phyloP scores from a whole-genome alignment of 495 filamentous ascomycete genomes.

The Aspergillus egyptiacus region DNA sequence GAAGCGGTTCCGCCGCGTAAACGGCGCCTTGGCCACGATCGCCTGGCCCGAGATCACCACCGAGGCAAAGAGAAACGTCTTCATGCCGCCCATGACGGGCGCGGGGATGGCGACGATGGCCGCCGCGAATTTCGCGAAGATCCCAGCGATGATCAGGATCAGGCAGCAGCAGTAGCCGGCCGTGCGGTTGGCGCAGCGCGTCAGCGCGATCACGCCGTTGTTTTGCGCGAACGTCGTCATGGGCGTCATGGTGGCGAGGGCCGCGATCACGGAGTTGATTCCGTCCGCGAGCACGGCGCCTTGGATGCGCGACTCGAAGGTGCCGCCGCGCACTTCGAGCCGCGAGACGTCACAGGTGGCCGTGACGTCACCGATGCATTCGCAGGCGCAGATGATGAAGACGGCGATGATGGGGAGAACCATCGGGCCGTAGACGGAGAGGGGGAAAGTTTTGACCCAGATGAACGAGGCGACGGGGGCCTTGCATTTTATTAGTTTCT shows the following conservation, averaged over 20 bases:
- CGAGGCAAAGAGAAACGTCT: conserved; percentile 78
- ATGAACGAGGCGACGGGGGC: conserved; percentile 74
- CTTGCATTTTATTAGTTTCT: background rate
- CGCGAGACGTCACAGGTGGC: conserved; percentile 71
- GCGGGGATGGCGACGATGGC: conserved; percentile 75
- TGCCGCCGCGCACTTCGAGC: conserved; percentile 69
- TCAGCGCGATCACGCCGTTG: conserved; percentile 88
- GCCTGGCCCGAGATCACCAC: conserved; percentile 82
- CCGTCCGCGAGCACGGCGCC: conserved; percentile 75
- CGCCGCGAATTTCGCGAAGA: conserved; percentile 89
- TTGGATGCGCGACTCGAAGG: conserved; percentile 86
- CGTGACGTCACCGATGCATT: conserved; percentile 69
- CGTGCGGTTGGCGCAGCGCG: conserved; percentile 80
- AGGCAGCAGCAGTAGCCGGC: conserved; percentile 73
- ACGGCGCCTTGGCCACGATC: conserved; percentile 71
- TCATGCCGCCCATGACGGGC: conserved; percentile 85
- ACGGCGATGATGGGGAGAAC: conserved; percentile 80
- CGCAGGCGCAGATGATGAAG: conserved; percentile 83
- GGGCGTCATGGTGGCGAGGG: conserved; percentile 76
- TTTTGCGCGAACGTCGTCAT: conserved; percentile 82
- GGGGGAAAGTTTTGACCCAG: conserved; percentile 84
- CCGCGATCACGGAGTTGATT: conserved; percentile 71
- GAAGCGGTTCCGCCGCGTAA: conserved; percentile 82
- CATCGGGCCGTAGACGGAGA: conserved; percentile 74
- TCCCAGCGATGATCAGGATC: conserved; percentile 80